Evolutionary conservation across 2,329 filamentous ascomycete species (phyloP).

Genomic region (Fusarium sacchari): DNA sequence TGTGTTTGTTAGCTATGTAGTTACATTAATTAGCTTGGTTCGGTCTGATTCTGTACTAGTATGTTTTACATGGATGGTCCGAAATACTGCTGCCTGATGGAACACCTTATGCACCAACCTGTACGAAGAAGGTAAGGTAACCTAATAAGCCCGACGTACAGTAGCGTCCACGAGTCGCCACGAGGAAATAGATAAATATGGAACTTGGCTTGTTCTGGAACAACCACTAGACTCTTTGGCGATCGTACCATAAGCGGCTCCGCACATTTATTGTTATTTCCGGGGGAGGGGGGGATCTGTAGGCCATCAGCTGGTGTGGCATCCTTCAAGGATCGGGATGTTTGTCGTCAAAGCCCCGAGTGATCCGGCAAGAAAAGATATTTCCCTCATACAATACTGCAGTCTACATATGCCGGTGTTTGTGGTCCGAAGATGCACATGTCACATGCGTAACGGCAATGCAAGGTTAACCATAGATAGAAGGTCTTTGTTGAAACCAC

Average conservation of each 20-base stretch:
- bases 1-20: not conserved
- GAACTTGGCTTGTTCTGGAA: constrained; percentile 16
- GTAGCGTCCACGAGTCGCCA: not conserved
- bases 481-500: constrained; percentile 21
- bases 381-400: not conserved
- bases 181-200: not conserved
- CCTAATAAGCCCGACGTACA: constrained; percentile 14
- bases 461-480: constrained; percentile 18
- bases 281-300: not conserved
- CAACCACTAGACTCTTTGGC: not conserved
- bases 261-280: constrained; percentile 20
- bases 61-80: constrained; percentile 12
- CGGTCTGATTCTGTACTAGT: constrained; percentile 18
- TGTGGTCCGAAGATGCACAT: not conserved
- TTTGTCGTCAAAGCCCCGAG: constrained; percentile 2
- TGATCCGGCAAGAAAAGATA: constrained; percentile 1
- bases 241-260: constrained; percentile 27
- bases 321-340: constrained; percentile 2
- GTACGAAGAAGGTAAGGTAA: not conserved
- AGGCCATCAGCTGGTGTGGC: not conserved
- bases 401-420: constrained; percentile 3
- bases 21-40: not conserved
- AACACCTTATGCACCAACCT: not conserved
- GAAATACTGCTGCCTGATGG: constrained; percentile 31
- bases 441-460: constrained; percentile 15